Base-by-base conservation (phyloP, 306 rosid species). In the Casuarina glauca region DNA sequence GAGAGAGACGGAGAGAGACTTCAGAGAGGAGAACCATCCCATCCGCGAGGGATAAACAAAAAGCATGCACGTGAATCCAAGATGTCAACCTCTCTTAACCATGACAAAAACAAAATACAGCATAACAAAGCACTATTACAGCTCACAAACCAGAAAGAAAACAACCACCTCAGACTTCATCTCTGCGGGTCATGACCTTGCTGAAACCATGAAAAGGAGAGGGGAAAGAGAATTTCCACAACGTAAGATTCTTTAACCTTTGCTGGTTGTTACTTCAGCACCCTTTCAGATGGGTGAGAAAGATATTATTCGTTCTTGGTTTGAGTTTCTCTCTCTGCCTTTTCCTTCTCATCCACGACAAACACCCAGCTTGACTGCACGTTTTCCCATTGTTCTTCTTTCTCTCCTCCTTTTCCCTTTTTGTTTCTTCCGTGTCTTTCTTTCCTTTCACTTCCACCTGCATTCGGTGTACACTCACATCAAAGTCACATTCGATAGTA, bases 341-440 rank as follows among this genome's bases (percentile, higher is more conserved):
- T 82, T 81, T 87, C 74, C 76, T 90, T 79, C 78, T 92, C 88
- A 94, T 91, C 97, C 98, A 95, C 64, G 94, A 81, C 76, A 95
- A 88, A 86, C 99, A 95, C 38, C 99, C 96, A 36, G 84, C 81
- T 81, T 82, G 89, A 71, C 19, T 73, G 54, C 64, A 73, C 79
- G 20, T 4, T 74, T 82, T 57, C 43, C 69, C 81, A 3, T 66
- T 86, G 46, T 82, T 80, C 79, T 74, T 58, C 75, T 16, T 49
- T 67, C 64, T 77, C 62, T 49, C 78, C 63, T 77, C 69, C 80
- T 80, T 73, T 63, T 70, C 86, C 44, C 72, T 67, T 64, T 69
- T 72, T 74, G 45, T 74, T 81, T 82, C 89, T 79, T 78, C 76
- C 81, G 80, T 78, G 75, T 82, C 86, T 78, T 82, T 75, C 82